Evolutionary conservation across 164 flowering plant species (phyloP), one percentile per base, ranked within the genome.

Genomic region (Annona cherimola): DNA sequence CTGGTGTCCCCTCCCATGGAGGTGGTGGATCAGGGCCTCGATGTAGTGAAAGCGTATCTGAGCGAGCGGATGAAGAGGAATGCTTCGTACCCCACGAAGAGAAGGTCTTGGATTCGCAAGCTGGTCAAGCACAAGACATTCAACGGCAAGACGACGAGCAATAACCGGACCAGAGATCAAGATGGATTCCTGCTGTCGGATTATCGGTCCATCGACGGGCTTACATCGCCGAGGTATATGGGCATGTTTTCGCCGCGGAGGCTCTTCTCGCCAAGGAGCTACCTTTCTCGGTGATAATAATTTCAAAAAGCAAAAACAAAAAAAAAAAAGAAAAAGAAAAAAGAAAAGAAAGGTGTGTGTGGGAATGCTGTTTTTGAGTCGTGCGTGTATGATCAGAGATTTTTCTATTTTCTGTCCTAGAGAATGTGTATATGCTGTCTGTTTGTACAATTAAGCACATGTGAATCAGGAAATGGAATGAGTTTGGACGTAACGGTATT

Each of bases 231-330:
- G 0, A 78, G 91, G 74, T 68, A 77, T 62, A 62, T 75, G 70
- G 86, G 88, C 5, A 78, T 84, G 90, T 86, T 93, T 67, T 90
- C 98, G 0, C 95, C 97, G 0, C 82, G 83, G 0, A 79, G 97
- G 42, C 78, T 91, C 69, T 86, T 93, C 74, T 87, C 97, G 0
- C 88, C 94, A 1, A 64, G 42, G 54, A 72, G 40, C 3, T 42
- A 72, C 18, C 55, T 54, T 44, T 1, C 69, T 43, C n/a, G 39
- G 40, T 44, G 57, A 50, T 50, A 16, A 11, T 26, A 26, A 26
- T 26, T 26, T 26, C 35, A 45, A 45, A 45, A 45, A 45, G 1
- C 5, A 45, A 50, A 46, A 46, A 46, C 7, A 9, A 16, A 9
- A 9, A 50, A 2, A 50, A 9, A 26, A 26, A 26, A 26, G n/a